phyloP scores from a whole-genome alignment of 768 basidiomycete species.

The Naematelia encephala region DNA sequence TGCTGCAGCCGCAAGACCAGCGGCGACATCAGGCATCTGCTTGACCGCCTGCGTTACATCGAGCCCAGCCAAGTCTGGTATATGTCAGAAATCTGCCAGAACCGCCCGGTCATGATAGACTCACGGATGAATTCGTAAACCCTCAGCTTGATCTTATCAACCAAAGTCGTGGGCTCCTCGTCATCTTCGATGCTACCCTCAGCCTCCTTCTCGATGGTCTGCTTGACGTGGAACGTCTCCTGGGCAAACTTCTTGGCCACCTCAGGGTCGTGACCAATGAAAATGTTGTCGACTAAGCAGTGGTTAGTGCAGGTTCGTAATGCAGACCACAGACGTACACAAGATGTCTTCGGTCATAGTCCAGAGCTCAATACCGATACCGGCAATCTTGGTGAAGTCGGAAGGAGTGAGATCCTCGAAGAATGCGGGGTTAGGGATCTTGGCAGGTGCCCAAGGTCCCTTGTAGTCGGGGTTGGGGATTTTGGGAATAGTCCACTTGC shows the following conservation, averaged over 20 bases:
- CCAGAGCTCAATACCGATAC: slow-evolving; percentile 97
- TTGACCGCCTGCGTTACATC: slow-evolving; percentile 67
- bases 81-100: not conserved
- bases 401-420: slow-evolving; percentile 83
- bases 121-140: slow-evolving; percentile 67
- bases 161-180: slow-evolving; percentile 64
- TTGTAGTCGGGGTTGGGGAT: slow-evolving; percentile 98
- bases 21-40: slow-evolving; percentile 82
- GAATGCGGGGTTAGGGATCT: slow-evolving; percentile 85
- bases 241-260: slow-evolving; percentile 78
- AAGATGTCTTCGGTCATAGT: slow-evolving; percentile 73
- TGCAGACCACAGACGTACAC: slow-evolving; percentile 27
- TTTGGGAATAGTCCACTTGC: slow-evolving; percentile 92
- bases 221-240: slow-evolving; percentile 91
- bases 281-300: slow-evolving; percentile 57
- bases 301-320: not conserved
- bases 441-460: slow-evolving; percentile 85
- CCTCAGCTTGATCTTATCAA: slow-evolving; percentile 74
- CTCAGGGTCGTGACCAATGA: slow-evolving; percentile 80
- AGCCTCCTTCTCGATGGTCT: slow-evolving; percentile 67
- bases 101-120: slow-evolving; percentile 10
- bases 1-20: slow-evolving; percentile 66
- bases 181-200: slow-evolving; percentile 56
- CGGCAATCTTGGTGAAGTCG: slow-evolving; percentile 84
- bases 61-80: slow-evolving; percentile 32